Percentiles rank a stretch among this genome's conserved stretches.
These are phyloP conservation scores for Penicillium salamii DNA, from an alignment of 495 filamentous ascomycete genomes.

Conservation along the genomic window DNA sequence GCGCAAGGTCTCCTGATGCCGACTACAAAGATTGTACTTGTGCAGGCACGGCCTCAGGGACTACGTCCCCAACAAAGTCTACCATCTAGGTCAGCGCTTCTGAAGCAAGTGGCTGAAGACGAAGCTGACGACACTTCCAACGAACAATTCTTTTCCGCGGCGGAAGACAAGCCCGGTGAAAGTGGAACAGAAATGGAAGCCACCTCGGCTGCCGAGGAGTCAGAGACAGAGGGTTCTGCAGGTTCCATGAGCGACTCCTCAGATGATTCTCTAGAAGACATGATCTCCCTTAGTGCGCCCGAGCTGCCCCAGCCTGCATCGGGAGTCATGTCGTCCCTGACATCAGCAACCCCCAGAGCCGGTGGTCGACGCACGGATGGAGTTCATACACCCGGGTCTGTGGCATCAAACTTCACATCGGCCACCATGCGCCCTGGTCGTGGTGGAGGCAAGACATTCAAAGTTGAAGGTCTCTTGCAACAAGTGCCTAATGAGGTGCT, in stretches of 20 bases:
- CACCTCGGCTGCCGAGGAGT: slow-evolving; percentile 53
- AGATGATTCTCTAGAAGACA: slow-evolving; percentile 74
- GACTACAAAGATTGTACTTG: slow-evolving; percentile 66
- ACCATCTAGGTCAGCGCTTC: slow-evolving; percentile 26
- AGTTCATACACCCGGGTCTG: slow-evolving; percentile 72
- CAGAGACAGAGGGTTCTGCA: slow-evolving; percentile 44
- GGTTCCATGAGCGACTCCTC: slow-evolving; percentile 63
- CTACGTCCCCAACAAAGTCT: slow-evolving; percentile 31
- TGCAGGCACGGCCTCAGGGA: slow-evolving; percentile 54
- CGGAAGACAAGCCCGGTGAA: slow-evolving; percentile 64
- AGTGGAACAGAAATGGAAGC: slow-evolving; percentile 57
- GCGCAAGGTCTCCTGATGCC: slow-evolving; percentile 78
- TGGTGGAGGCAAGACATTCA: slow-evolving; percentile 63
- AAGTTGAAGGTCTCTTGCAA: slow-evolving; percentile 69
- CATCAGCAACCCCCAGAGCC: slow-evolving; percentile 69
- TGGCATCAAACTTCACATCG: slow-evolving; percentile 80
- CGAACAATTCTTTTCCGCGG: slow-evolving; percentile 85
- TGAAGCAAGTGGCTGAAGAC: slow-evolving; percentile 63
- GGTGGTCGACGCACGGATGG: slow-evolving; percentile 62
- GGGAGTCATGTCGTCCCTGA: slow-evolving; percentile 68
- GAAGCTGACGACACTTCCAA: slow-evolving; percentile 78
- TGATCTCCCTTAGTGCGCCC: slow-evolving; percentile 81
- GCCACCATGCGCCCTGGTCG: slow-evolving; percentile 68
- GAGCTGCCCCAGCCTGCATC: slow-evolving; percentile 64
- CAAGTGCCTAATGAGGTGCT: slow-evolving; percentile 74